Base-by-base conservation (phyloP, 208 protist genomes). In the Lotmaria passim region DNA sequence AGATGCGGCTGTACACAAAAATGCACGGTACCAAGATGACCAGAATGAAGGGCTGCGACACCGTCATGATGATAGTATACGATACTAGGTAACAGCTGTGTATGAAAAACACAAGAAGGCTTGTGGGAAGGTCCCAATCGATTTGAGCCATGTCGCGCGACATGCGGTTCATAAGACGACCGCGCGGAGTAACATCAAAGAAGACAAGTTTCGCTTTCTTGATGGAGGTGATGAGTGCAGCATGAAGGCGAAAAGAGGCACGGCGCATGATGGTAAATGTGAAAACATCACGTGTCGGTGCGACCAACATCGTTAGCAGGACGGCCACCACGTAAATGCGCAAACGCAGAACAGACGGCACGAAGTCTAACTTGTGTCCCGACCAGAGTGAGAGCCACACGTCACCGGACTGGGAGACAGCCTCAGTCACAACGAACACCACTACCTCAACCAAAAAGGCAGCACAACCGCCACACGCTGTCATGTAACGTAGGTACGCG, bases 131-230 rank as follows among this genome's bases (percentile, higher is more conserved):
- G 48, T 70, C 71, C 31, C 72, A 62, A 69, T 98, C 94, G 11
- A 98, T 69, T 15, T 50, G 69, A 17, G 77, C 73, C 24, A 97
- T 84, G 60, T 99, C 98, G 21, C 91, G 90, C 19, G 81, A 88
- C 76, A 99, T 98, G 33, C 98, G 85, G 64, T 98, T 98, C 23
- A 99, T 51, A 24, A 99, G 86, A 15, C 96, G 86, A 0, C 98
- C 98, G 3, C 84, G 38, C 0, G 96, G 97, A 0, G 91, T 98
- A 1, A 79, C 81, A 68, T 99, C 95, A 74, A 98, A 99, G 73
- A 98, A 99, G 24, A 53, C 26, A 55, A 97, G 89, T 1, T 83
- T 86, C 1, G 81, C 79, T 19, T 41, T 17, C 0, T 79, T 15
- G 23, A 96, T 39, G 14, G 76, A 81, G 2, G 44, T 31, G 15